Evolutionary conservation across 2,329 filamentous ascomycete species (phyloP), one percentile per base, ranked within the genome.

Genomic region (Penicillium sp.): DNA sequence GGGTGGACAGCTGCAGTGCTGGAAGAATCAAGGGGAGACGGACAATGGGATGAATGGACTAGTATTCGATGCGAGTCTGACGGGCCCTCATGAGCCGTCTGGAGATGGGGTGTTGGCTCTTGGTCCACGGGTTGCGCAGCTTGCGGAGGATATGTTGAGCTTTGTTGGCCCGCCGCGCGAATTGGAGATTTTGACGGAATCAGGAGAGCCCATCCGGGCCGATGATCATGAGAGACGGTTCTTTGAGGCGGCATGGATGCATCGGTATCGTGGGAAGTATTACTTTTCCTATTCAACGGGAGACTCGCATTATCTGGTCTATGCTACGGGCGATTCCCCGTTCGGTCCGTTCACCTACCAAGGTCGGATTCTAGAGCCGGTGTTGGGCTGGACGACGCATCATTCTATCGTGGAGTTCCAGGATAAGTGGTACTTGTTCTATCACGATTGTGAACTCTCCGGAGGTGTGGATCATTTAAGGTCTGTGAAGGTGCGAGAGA

Each of bases 181-280:
- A 59, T 70, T 90, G 2, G 70, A 77, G 18, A 87, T 92, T 60
- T 74, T 89, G 6, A 86, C 83, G 10, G 82, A 85, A 61, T 81
- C 79, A 4, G 82, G 83, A 6, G 68, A 81, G 65, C 83, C 80
- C 0, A 75, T 91, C 45, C 64, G 73, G 1, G 84, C 85, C 9
- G 81, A 86, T 61, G 87, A 91, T 69, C 88, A 91, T 67, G 85
- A 86, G 54, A 72, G 85, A 15, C 80, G 88, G 7, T 92, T 92
- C 79, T 91, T 92, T 68, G 88, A 92, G 73, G 88, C 87, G 0
- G 84, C 88, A 2, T 91, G 88, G 88, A 77, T 90, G 79, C 88
- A 91, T 74, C 89, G 88, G 77, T 82, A 83, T 65, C 74, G 80
- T 0, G 85, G 80, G 2, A 80, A 76, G 54, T 90, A 90, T 73